Evolutionary conservation across 108 stramenopile genomes (phyloP).

Genomic region (Nannochloropsis gaditana): DNA sequence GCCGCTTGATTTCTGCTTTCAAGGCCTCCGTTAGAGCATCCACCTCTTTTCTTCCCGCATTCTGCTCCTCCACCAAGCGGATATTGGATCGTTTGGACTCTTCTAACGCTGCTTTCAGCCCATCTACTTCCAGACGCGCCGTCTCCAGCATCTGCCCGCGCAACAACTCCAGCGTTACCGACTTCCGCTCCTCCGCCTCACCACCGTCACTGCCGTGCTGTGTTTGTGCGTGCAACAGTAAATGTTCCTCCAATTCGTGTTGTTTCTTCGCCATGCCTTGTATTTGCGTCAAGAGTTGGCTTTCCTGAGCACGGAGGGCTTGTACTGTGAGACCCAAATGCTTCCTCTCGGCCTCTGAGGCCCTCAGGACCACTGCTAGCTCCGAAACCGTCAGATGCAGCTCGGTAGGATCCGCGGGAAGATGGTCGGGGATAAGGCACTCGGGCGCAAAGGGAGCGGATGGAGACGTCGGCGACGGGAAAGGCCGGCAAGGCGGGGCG

Average conservation of each 20-base stretch:
- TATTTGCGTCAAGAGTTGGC: background rate
- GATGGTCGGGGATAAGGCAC: background rate
- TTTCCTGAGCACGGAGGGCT: background rate
- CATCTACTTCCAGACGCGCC: background rate
- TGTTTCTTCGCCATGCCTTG: background rate
- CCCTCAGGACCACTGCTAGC: background rate
- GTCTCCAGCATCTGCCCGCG: background rate
- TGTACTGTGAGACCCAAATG: background rate
- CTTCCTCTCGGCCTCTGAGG: background rate
- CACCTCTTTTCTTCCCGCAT: background rate
- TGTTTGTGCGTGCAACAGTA: background rate
- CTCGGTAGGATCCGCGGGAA: slow-evolving; percentile 1
- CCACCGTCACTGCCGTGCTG: background rate
- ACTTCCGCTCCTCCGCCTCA: background rate
- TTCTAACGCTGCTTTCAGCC: background rate
- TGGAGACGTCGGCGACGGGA: background rate
- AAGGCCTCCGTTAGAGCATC: background rate
- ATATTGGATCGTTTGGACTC: background rate
- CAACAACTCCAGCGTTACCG: background rate
- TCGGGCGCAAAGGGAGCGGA: background rate
- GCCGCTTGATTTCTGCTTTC: slow-evolving; percentile 3
- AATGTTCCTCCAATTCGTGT: background rate
- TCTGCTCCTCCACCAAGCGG: background rate
- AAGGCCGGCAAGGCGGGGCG: too few species aligned
- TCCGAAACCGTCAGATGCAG: background rate